A percentile compares a stretch with the other conserved stretches of the same genome.
phyloP scores from a whole-genome alignment of 2,329 filamentous ascomycete species.

The Apiospora koreana region DNA sequence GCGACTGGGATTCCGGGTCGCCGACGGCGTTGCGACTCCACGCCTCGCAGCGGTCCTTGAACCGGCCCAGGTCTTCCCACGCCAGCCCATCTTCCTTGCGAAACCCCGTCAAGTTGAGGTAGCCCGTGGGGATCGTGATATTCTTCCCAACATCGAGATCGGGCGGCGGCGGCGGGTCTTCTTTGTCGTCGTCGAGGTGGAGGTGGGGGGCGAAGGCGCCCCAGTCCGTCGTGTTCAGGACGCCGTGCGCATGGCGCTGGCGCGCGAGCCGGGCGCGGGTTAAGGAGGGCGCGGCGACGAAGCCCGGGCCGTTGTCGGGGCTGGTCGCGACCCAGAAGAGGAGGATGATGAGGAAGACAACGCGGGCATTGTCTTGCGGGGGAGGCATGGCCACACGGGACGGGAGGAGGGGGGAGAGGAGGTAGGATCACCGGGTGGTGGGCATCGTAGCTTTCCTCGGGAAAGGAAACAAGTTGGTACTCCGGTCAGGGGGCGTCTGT shows the following conservation, averaged over 20 bases:
- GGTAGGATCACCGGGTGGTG: not conserved
- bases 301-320: conserved; percentile 41
- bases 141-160: conserved; percentile 1
- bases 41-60: conserved; percentile 65
- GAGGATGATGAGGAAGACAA: conserved; percentile 45
- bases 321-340: conserved; percentile 47
- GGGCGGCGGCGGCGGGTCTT: not conserved
- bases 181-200: conserved; percentile 24
- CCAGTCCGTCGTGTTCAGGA: conserved; percentile 59
- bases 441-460: not conserved
- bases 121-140: conserved; percentile 34
- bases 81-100: conserved; percentile 72
- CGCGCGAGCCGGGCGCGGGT: conserved; percentile 49
- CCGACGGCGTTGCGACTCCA: conserved; percentile 56
- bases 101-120: conserved; percentile 77
- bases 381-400: conserved; percentile 43
- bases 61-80: conserved; percentile 72
- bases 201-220: conserved; percentile 57
- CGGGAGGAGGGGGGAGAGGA: not conserved
- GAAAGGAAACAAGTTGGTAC: not conserved
- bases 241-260: conserved; percentile 52
- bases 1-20: conserved; percentile 41
- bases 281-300: conserved; percentile 43
- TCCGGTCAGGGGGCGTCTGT: not conserved
- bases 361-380: conserved; percentile 46